Base-by-base conservation (phyloP, 495 filamentous ascomycete species). In the Rostrohypoxylon terebratum region DNA sequence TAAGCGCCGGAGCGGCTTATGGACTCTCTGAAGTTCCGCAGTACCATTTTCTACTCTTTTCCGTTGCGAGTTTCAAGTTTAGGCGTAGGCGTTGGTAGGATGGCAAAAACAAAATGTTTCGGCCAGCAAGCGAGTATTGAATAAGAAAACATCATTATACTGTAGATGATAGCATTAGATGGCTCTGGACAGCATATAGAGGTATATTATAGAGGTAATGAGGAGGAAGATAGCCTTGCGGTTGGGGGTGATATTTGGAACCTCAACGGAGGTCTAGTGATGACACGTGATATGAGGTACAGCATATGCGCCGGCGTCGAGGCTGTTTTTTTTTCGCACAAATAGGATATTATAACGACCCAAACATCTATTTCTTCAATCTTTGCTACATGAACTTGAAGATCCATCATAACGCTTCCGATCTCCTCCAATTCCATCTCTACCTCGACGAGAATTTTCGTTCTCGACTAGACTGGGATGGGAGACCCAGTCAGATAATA, bases 1-100 rank as follows among this genome's bases (percentile, higher is more conserved):
- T 10, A 98, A 97, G 83, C 91, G 91, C 77, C 88, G 94, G 67
- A 94, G 92, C 77, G 94, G 94, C 7, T 81, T 98, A 58, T 97
- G 97, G 75, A 94, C 90, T 74, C 96, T 97, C 77, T 98, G 80
- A 86, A 47, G 16, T 45, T 63, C 44, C 42, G 20, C 63, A 18
- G 16, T 48, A n/a, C n/a, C n/a, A 31, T 57, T 44, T 58, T 13
- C 45, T n/a, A 18, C 31, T 47, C 54, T 20, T 33, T 16, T 31
- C 51, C 36, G 9, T 33, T 16, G 28, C 28, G 31, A 50, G 14
- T 74, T 73, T 55, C 38, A 28, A 63, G 38, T 53, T 63, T 14
- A 34, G 66, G 66, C 66, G 71, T 14, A 34, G 66, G 66, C 66
- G 71, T 74, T 66, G 16, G 62, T 65, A 55, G 69, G 8, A 11